Conservation (phyloP, 2,329 filamentous ascomycete species). For the Kalaharituber pfeilii region DNA sequence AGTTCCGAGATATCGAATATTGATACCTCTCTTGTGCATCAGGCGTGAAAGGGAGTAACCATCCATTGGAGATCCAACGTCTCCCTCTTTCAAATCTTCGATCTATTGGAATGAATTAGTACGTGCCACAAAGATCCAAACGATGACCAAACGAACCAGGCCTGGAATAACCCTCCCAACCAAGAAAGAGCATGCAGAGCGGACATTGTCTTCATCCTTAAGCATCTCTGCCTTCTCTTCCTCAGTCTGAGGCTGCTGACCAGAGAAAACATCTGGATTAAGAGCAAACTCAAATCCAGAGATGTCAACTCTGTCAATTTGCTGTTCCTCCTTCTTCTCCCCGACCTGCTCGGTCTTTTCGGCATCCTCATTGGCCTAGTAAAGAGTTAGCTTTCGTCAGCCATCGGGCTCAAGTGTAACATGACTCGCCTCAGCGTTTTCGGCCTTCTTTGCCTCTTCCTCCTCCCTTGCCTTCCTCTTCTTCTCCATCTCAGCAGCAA, state of each 20-base stretch:
- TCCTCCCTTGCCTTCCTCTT: conserved; percentile 26
- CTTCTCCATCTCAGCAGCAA: conserved; percentile 54
- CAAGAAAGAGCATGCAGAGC: conserved; percentile 64
- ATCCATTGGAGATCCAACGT: conserved; percentile 96
- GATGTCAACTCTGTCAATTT: conserved; percentile 46
- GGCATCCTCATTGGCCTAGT: conserved; percentile 22
- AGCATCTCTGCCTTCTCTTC: conserved; percentile 72
- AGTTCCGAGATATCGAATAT: conserved; percentile 85
- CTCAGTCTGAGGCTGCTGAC: conserved; percentile 73
- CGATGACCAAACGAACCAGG: conserved; percentile 31
- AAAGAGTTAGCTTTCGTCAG: background rate
- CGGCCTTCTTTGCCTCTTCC: conserved; percentile 22
- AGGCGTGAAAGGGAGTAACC: conserved; percentile 77
- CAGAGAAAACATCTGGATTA: conserved; percentile 91
- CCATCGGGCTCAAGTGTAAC: conserved; percentile 20
- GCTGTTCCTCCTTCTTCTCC: conserved; percentile 28
- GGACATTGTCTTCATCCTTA: conserved; percentile 75
- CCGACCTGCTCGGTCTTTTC: conserved; percentile 29
- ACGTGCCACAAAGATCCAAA: background rate
- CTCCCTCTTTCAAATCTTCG: conserved; percentile 73
- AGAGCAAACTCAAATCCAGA: conserved; percentile 73
- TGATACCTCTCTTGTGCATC: conserved; percentile 92
- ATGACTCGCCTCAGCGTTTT: conserved; percentile 24
- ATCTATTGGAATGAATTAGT: conserved; percentile 28
- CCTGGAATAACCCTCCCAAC: conserved; percentile 63